Evolutionary conservation across 345 rosid species (phyloP), one percentile per base, ranked within the genome.

Genomic region (Ceriops decandra): DNA sequence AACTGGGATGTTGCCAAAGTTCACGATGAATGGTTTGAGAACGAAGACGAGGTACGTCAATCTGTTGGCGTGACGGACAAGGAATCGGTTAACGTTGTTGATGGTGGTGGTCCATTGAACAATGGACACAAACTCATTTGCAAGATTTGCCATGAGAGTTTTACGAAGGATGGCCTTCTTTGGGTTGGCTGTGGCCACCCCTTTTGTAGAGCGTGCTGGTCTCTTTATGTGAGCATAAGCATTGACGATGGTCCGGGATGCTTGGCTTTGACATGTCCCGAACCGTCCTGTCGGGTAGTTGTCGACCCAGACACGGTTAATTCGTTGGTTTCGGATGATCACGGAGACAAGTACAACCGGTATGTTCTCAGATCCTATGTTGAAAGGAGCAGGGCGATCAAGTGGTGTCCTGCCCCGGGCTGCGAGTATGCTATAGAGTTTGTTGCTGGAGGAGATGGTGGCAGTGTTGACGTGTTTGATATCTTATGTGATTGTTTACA

Each of bases 341-440:
- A 85, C 64, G 82, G 74, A 74, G 79, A 76, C 70, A 91, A 86
- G 78, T 90, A 90, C 67, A 74, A 77, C 21, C 84, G 81, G 57
- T 88, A 83, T 73, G 84, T 90, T 78, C 84, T 83, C 70, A 82
- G 96, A 59, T 92, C 96, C 13, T 90, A 85, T 69, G 66, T 92
- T 42, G 95, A 90, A 77, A 88, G 83, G 77, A 88, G 82, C 70
- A 82, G 82, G 92, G 70, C 84, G 91, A 87, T 87, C 77, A 92
- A 90, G 73, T 92, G 96, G 96, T 92, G 96, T 79, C 98, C 98
- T 66, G 96, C 91, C 56, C 95, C 91, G 0, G 91, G 92, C 42
- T 92, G 98, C 51, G 93, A 90, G 33, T 74, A 63, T 77, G 98
- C 95, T 17, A 79, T 92, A 80, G 87, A 88, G 71, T 88, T 71